phyloP scores from a whole-genome alignment of 1,284 basidiomycete genomes.

The Trichosporon sp. region DNA sequence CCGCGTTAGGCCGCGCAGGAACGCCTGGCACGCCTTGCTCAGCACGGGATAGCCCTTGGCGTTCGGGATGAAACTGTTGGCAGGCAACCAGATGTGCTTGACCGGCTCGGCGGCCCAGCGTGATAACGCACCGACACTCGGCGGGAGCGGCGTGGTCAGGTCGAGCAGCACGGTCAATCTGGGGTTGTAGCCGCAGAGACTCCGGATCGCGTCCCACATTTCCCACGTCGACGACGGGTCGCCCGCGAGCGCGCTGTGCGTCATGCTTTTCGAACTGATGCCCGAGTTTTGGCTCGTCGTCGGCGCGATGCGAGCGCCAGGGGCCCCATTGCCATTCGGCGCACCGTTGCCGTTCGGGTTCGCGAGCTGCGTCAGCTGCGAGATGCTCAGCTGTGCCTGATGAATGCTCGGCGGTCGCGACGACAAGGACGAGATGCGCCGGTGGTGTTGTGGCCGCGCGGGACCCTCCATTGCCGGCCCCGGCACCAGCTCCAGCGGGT shows the following conservation, averaged over 20 bases:
- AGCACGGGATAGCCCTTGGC: constrained; percentile 96
- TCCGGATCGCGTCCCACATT: constrained; percentile 93
- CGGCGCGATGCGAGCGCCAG: constrained; percentile 8
- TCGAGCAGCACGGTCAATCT: constrained; percentile 84
- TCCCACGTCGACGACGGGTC: constrained; percentile 90
- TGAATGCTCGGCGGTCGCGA: constrained; percentile 47
- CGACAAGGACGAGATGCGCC: constrained; percentile 49
- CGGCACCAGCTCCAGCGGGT: constrained; percentile 55
- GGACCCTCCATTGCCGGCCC: constrained; percentile 34
- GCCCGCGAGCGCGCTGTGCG: constrained; percentile 48
- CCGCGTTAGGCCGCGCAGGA: constrained; percentile 84
- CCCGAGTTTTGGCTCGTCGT: constrained; percentile 15
- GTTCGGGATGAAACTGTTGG: constrained; percentile 90
- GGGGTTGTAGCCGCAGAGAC: constrained; percentile 82
- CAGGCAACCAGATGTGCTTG: constrained; percentile 81
- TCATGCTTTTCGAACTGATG: constrained; percentile 27
- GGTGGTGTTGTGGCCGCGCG: constrained; percentile 38
- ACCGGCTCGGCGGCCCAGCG: constrained; percentile 94
- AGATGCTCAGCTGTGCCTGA: constrained; percentile 43
- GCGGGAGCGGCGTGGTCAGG: constrained; percentile 80
- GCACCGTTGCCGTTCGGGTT: neutral
- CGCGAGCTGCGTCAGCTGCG: constrained; percentile 25
- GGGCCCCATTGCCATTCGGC: neutral
- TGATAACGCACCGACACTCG: constrained; percentile 68
- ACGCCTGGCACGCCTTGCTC: constrained; percentile 84